Evolutionary conservation across 306 rosid species (phyloP).

Genomic region (Gastrolobium villosum): DNA sequence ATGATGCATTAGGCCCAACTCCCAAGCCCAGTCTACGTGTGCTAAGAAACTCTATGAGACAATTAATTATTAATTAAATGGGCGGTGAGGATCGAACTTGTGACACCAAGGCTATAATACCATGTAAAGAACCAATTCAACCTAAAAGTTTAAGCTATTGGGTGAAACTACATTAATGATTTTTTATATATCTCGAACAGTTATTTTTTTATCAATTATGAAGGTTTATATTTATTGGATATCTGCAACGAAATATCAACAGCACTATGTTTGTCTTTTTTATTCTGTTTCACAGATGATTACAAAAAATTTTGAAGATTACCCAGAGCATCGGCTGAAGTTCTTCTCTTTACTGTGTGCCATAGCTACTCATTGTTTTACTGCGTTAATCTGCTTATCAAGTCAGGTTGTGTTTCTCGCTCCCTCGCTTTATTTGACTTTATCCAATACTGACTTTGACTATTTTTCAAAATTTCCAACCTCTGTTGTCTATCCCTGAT

Average conservation of each 20-base stretch:
- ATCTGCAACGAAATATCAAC: background rate
- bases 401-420: conserved; percentile 73
- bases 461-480: background rate
- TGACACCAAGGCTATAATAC: no score
- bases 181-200: no score
- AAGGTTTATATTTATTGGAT: conserved; percentile 14
- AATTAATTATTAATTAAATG: no score
- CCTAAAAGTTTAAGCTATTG: no score
- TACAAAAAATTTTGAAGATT: conserved; percentile 93
- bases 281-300: conserved; percentile 73
- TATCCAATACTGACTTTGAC: conserved; percentile 14
- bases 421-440: conserved; percentile 13
- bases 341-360: conserved; percentile 95
- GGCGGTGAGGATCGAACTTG: no score
- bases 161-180: no score
- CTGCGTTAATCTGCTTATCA: conserved; percentile 83
- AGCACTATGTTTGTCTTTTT: conserved; percentile 11
- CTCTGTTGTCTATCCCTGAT: conserved; percentile 37
- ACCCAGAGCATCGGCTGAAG: conserved; percentile 98
- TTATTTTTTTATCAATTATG: background rate
- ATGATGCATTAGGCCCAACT: no score
- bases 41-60: no score
- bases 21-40: no score
- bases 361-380: conserved; percentile 91
- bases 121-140: no score